Evolutionary conservation across 306 rosid genomes (phyloP), one percentile per base, ranked within the genome.

Genomic region (Psophocarpus tetragonolobus): DNA sequence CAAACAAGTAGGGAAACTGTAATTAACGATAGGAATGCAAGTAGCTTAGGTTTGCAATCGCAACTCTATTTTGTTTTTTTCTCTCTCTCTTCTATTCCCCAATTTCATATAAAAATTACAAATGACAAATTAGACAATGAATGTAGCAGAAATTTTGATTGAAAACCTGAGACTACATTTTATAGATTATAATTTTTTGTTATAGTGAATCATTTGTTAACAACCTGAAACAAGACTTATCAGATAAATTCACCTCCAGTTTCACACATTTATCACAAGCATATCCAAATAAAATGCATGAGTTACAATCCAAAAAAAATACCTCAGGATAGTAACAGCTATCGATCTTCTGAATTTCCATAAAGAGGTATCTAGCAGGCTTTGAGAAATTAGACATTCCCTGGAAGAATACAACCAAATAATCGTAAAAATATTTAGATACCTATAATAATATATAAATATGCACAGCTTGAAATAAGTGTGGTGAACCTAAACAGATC

Each of bases 251-350:
- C 56, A 39, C 35, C 15, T 10, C 26, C 51, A 15, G 18, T 39
- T 36, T 50, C 44, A 36, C 66, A 35, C 42, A 57, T 68, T 42
- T 30, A 56, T 45, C 20, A 29, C 44, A 26, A 38, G 23, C 27
- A 48, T 68, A 35, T 60, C 42, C 65, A 53, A 73, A 74, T 67
- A 70, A 68, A 60, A 36, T 12, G n/a, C 12, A 3, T 63, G 68
- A 50, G 48, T 62, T 38, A 67, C 44, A 56, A 29, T 73, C 21
- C 15, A 54, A 36, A 56, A 14, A 18, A 15, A 60, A 41, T 89
- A 92, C 98, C 98, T 94, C 95, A 8, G 98, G 98, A 77, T 94
- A 94, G 84, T 92, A 94, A 86, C 67, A 85, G 87, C 97, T 89
- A 61, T 94, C 97, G 39, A 92, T 88, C 85, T 85, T 94, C 82